Evolutionary conservation across 768 basidiomycete genomes (phyloP).

Genomic region (Termitomyces sp.): DNA sequence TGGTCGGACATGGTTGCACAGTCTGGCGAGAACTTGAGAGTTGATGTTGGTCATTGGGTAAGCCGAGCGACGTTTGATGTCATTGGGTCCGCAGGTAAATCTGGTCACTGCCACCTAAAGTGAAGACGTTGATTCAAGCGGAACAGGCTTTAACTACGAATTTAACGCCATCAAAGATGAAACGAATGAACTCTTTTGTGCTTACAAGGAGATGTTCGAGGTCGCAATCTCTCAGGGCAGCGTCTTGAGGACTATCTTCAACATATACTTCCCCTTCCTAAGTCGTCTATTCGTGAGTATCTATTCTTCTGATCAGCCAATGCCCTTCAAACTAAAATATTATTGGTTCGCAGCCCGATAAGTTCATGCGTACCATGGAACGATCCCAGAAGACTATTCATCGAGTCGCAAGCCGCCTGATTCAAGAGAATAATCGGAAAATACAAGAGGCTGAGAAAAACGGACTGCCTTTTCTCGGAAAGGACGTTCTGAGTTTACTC

Average conservation of each 20-base stretch:
- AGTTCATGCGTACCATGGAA: slow-evolving; percentile 40
- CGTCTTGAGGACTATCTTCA: slow-evolving; percentile 37
- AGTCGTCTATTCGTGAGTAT: slow-evolving; percentile 50
- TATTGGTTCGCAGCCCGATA: slow-evolving; percentile 41
- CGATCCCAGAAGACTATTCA: slow-evolving; percentile 59
- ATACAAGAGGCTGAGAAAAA: slow-evolving; percentile 54
- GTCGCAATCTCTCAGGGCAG: slow-evolving; percentile 58
- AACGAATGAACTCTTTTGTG: slow-evolving; percentile 69
- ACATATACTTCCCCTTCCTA: slow-evolving; percentile 57
- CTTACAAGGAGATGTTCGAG: slow-evolving; percentile 86
- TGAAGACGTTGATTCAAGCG: neutral
- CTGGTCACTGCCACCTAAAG: slow-evolving; percentile 4
- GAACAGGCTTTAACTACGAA: slow-evolving; percentile 75
- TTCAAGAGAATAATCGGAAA: slow-evolving; percentile 75
- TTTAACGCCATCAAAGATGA: slow-evolving; percentile 82
- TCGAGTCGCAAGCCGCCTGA: slow-evolving; percentile 63
- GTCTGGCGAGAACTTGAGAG: slow-evolving; percentile 22
- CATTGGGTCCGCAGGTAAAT: slow-evolving; percentile 77
- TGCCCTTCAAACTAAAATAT: neutral
- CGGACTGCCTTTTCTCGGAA: slow-evolving; percentile 50
- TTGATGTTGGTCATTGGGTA: slow-evolving; percentile 81
- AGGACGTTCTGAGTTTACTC: slow-evolving; percentile 73
- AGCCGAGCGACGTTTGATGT: slow-evolving; percentile 86
- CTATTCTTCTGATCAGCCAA: neutral
- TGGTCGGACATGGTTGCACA: slow-evolving; percentile 46